Evolutionary conservation across 306 rosid genomes (phyloP), one percentile per base, ranked within the genome.

Genomic region (Acacia acuminata): DNA sequence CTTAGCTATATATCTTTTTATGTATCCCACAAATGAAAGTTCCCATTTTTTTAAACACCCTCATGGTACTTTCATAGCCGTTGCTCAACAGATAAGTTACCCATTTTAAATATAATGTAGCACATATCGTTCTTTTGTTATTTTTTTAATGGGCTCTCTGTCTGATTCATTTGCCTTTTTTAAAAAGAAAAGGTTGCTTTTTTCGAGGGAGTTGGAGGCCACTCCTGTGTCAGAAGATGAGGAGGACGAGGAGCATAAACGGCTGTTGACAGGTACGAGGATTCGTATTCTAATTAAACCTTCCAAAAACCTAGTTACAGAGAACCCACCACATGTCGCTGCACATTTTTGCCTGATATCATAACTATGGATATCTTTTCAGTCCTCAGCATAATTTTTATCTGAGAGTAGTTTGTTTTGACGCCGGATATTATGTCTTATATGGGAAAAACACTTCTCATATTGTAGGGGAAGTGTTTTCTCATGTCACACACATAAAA

Each of bases 151-250:
- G 30, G 67, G 12, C 17, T 63, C 56, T 77, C 17, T 25, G 50
- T n/a, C 51, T 75, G 15, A 16, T 40, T 8, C 36, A 32, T 22
- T 8, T 14, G n/a, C 40, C 53, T 42, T 60, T 55, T 47, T 44
- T 44, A 8, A 16, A 4, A 56, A 61, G 27, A n/a, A 32, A 76
- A 44, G 68, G n/a, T 48, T 48, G 66, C 53, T 65, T 65, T 65
- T 27, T 66, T 64, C 81, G 17, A 78, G 75, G 48, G 38, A 78
- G 65, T 66, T 66, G 50, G 81, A 66, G 47, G 81, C 65, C 75
- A 65, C 50, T 78, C 50, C 48, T 20, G 13, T 77, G 81, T 77
- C 73, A 64, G 71, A 36, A 53, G 48, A 51, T 12, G 42, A 40
- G 55, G 38, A 8, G 24, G 66, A 51, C 66, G 12, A 60, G 36